Base-by-base conservation (phyloP, 148 eudicot species). In the Drosera capensis region DNA sequence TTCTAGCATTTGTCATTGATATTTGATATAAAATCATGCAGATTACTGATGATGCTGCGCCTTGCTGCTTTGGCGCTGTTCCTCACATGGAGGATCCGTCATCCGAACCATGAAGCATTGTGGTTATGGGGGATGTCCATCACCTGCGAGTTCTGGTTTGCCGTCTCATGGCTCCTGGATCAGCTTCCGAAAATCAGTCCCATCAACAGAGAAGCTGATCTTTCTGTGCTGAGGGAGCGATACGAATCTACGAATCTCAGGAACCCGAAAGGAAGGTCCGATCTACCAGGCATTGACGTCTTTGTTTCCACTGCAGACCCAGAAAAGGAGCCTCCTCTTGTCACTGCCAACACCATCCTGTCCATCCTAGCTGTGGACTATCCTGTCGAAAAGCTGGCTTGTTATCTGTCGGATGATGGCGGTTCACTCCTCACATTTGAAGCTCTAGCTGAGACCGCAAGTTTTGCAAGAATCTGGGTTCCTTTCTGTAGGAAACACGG, bases 361-460 rank as follows among this genome's bases (percentile, higher is more conserved):
- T 90, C 99, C 0, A 90, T 90, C 37, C 87, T 90, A 1, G 93
- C 99, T 6, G 99, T 90, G 6, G 87, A 85, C 59, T 90, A 90
- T 41, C 99, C 99, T 0, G 82, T 90, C 1, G 99, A 90, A 55
- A 90, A 90, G 59, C 41, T 90, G 14, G 81, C 95, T 0, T 90
- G 99, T 46, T 90, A 84, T 52, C 36, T 90, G 20, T 90, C 99
- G 1, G 99, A 90, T 43, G 99, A 90, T 56, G 99, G 99, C n/a
- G 99, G 99, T 0, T 68, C 99, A 2, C 70, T 90, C 1, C 51
- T 85, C 14, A 80, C 99, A 16, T 90, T 90, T 45, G 99, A 90
- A 50, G 99, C 99, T 5, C 52, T 90, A 7, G 99, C 99, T 48
- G 99, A 90, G 51, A 93, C 23, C 8, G 45, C 18, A 1, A 8